These are phyloP conservation scores for Brassica balearica DNA, from an alignment of 441 rosid genomes.

Conservation along the genomic window DNA sequence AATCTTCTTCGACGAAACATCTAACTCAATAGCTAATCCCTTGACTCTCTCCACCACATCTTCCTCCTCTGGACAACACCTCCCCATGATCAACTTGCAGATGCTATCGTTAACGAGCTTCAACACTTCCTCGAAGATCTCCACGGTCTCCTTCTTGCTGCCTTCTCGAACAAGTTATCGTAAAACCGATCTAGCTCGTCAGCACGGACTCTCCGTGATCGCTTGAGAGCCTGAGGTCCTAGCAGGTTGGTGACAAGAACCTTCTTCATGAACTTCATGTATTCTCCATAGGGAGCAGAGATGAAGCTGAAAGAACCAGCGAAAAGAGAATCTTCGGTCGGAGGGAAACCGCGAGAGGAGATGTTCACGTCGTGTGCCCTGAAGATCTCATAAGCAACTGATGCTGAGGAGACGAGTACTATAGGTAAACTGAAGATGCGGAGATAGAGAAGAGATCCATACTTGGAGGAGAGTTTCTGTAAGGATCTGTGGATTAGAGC, in stretches of 20 bases:
- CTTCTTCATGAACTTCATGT: constrained; percentile 13
- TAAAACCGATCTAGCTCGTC: constrained; percentile 3
- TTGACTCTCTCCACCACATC: neutral
- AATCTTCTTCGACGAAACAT: neutral
- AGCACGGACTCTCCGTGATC: neutral
- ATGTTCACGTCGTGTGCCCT: constrained; percentile 17
- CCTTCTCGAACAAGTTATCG: neutral
- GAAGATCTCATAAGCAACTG: constrained; percentile 3
- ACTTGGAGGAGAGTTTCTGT: constrained; percentile 4
- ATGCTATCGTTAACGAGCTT: neutral
- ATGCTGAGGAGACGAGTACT: constrained; percentile 4
- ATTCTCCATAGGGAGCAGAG: constrained; percentile 4
- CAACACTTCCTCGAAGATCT: neutral
- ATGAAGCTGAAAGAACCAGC: constrained; percentile 1
- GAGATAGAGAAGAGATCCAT: constrained; percentile 8
- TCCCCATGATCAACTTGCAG: constrained; percentile 11
- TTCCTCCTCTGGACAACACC: neutral
- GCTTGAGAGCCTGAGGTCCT: neutral
- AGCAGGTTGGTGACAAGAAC: neutral
- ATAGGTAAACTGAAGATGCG: constrained; percentile 9
- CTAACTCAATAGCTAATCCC: neutral
- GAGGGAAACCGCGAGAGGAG: neutral
- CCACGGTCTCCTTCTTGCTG: neutral
- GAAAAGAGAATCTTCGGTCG: neutral
- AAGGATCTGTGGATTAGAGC: neutral